Conservation (phyloP, 139 green algal species). For the Coelastrella sp. region DNA sequence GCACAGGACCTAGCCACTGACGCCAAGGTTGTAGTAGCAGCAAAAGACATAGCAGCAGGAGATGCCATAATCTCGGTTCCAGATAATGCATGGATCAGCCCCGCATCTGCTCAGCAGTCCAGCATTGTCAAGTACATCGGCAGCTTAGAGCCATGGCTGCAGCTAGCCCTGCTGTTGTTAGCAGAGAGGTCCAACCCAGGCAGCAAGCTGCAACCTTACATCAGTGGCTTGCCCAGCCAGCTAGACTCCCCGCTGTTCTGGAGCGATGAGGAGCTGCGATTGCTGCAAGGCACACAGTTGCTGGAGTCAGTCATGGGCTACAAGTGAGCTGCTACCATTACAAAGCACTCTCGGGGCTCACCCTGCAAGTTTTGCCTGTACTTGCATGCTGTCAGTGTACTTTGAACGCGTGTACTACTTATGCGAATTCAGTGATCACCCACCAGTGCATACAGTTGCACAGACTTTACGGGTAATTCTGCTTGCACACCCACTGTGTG, state of each 20-base stretch:
- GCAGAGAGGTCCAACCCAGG: slow-evolving; percentile 57
- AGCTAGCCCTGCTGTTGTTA: slow-evolving; percentile 83
- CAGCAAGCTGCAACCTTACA: slow-evolving; percentile 56
- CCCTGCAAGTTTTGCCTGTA: neutral
- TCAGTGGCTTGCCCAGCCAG: slow-evolving; percentile 62
- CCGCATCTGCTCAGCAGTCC: slow-evolving; percentile 37
- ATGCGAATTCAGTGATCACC: too few relatives aligned
- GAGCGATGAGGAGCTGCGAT: slow-evolving; percentile 67
- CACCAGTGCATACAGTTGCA: too few relatives aligned
- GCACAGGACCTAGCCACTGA: slow-evolving; percentile 45
- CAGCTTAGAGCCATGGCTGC: slow-evolving; percentile 77
- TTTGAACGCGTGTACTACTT: too few relatives aligned
- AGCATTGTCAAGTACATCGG: slow-evolving; percentile 40
- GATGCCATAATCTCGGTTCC: slow-evolving; percentile 54
- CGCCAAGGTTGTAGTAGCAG: slow-evolving; percentile 50
- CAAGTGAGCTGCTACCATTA: slow-evolving; percentile 53
- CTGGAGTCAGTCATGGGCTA: slow-evolving; percentile 70
- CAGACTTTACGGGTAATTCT: too few relatives aligned
- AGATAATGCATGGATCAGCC: slow-evolving; percentile 53
- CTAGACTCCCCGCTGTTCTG: slow-evolving; percentile 77
- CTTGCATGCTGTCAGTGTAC: too few relatives aligned
- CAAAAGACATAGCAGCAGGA: slow-evolving; percentile 50
- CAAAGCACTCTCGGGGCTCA: neutral
- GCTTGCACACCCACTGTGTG: neutral
- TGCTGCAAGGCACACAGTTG: slow-evolving; percentile 82